phyloP scores from a whole-genome alignment of 1,284 basidiomycete genomes.

The Chalciporus sp. region DNA sequence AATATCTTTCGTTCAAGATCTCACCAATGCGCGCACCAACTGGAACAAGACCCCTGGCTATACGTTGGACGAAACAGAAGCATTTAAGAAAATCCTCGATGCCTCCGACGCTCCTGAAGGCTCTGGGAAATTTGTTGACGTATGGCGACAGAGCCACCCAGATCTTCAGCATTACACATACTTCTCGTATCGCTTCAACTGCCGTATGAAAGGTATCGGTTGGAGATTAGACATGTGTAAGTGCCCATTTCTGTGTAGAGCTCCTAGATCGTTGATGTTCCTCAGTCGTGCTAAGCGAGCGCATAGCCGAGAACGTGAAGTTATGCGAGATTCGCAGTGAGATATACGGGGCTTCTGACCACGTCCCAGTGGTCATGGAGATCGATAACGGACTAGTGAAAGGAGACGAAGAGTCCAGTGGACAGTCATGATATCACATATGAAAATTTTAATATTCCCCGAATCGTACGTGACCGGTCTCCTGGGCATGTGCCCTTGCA shows the following conservation, averaged over 20 bases:
- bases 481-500: slow-evolving; percentile 81
- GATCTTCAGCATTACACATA: slow-evolving; percentile 76
- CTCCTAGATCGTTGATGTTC: background rate
- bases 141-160: slow-evolving; percentile 82
- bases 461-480: slow-evolving; percentile 86
- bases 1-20: slow-evolving; percentile 44
- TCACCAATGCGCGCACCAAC: slow-evolving; percentile 65
- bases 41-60: slow-evolving; percentile 84
- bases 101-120: slow-evolving; percentile 39
- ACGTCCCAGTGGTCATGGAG: slow-evolving; percentile 79
- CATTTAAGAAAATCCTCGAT: slow-evolving; percentile 65
- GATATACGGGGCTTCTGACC: slow-evolving; percentile 86
- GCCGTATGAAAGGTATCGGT: slow-evolving; percentile 78
- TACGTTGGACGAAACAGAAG: slow-evolving; percentile 76
- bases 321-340: slow-evolving; percentile 83
- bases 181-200: slow-evolving; percentile 84
- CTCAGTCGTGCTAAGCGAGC: slow-evolving; percentile 72
- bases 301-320: slow-evolving; percentile 61
- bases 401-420: slow-evolving; percentile 2
- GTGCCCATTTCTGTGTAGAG: slow-evolving; percentile 30
- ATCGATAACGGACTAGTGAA: slow-evolving; percentile 46
- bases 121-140: slow-evolving; percentile 66
- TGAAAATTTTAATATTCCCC: slow-evolving; percentile 73
- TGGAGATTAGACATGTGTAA: slow-evolving; percentile 88
- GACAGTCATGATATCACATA: background rate